Evolutionary conservation across 2,329 filamentous ascomycete genomes (phyloP), one percentile per base, ranked within the genome.

Genomic region (Alternaria metachromatica): DNA sequence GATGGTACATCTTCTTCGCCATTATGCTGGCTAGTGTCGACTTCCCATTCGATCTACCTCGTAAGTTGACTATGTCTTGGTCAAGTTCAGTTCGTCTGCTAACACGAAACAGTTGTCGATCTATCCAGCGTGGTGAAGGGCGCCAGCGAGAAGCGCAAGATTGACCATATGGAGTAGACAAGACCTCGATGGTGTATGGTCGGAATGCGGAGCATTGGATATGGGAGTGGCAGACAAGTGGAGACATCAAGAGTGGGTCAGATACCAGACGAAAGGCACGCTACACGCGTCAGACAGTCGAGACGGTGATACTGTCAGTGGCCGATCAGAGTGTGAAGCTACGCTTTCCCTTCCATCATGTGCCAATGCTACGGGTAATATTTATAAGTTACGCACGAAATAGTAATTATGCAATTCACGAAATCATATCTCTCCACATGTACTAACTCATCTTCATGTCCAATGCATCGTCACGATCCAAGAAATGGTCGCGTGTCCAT

Each of bases 1-100:
- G 85, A 0, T 87, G 85, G 80, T 88, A 85, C 73, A 84, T 88
- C 25, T 83, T 87, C 66, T 76, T 83, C 33, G 85, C 84, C 10
- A 86, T 87, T 60, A 80, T 88, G 77, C 77, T 87, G 33, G 61
- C 61, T n/a, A 63, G 61, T 28, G 61, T 63, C n/a, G 86, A 86
- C 55, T 86, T 87, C 63, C 86, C 86, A 1, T 81, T 86, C 60
- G 76, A 79, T 48, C 68, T 88, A 21, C 86, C 86, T 58, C 70
- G 76, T 78, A 70, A 72, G 76, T 69, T 11, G 15, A 9, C 41
- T 2, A 3, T 28, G 18, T 12, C 10, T 13, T 8, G 5, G 8
- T 10, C 11, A 8, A 25, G 12, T 12, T 46, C 28, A 58, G 7
- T n/a, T 37, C 6, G 6, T 30, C 65, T 67, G 20, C 62, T 71